phyloP scores from a whole-genome alignment of 306 rosid species.

The Citrullus amarus region DNA sequence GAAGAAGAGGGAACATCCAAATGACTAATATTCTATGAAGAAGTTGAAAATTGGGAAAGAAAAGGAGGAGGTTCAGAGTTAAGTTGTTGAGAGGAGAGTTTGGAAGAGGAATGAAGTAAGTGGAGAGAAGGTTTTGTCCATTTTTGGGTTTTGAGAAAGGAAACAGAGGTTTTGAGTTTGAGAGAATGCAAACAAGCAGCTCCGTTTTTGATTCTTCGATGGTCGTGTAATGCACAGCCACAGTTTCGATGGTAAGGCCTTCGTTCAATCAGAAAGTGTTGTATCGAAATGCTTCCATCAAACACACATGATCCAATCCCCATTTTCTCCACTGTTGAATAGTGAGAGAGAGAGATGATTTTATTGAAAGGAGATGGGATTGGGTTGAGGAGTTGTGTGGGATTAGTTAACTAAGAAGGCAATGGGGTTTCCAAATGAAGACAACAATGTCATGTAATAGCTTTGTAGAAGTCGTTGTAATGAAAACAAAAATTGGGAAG shows the following conservation, averaged over 20 bases:
- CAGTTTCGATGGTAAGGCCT: slow-evolving; percentile 81
- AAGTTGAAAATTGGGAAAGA: no score
- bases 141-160: slow-evolving; percentile 27
- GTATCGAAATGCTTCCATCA: slow-evolving; percentile 36
- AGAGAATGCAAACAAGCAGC: slow-evolving; percentile 14
- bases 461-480: neutral
- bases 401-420: neutral
- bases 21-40: no score
- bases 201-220: neutral
- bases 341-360: no score
- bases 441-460: neutral
- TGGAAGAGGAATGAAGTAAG: no score
- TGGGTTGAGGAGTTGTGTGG: neutral
- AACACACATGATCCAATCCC: slow-evolving; percentile 19
- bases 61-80: no score
- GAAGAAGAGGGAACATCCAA: no score
- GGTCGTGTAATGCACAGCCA: slow-evolving; percentile 45
- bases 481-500: neutral
- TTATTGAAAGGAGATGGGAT: neutral
- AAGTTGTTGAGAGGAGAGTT: no score
- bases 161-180: slow-evolving; percentile 3
- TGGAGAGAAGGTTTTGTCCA: slow-evolving; percentile 11
- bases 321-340: slow-evolving; percentile 12
- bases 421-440: neutral
- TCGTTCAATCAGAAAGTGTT: slow-evolving; percentile 34